Evolutionary conservation across 2,329 filamentous ascomycete species (phyloP), one percentile per base, ranked within the genome.

Genomic region (Claviceps capensis): DNA sequence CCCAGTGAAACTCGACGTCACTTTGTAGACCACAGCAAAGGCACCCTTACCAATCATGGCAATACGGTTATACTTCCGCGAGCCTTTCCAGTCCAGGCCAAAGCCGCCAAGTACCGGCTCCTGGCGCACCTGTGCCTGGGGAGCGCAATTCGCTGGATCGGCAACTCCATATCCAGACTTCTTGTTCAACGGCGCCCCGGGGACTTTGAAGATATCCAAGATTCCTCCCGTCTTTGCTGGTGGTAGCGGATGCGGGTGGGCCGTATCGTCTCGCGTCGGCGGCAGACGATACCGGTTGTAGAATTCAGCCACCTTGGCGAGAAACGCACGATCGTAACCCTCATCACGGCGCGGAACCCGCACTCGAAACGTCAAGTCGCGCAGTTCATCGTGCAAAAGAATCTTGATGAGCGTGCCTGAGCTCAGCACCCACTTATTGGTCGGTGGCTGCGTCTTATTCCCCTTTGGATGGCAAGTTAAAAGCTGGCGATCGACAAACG

Each of bases 21-120:
- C 78, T 65, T 89, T 88, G 68, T 95, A 91, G 1, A 98, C 93
- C 0, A 84, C 88, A 4, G 93, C 93, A 71, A 98, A 98, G 3
- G 93, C 91, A 5, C 93, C 93, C 65, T 93, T 93, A 45, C 93
- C 93, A 56, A 98, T 85, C 48, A 81, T 75, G 26, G 83, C 81
- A 9, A 88, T 80, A 23, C 88, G 82, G 62, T 95, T 95, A 69
- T 97, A 98, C 56, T 81, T 83, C 5, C 78, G 74, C 1, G 88
- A 89, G 38, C 93, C 93, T 55, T 82, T 83, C 91, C 88, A 96
- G 75, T 72, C 87, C 67, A 68, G 79, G 65, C 55, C 76, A 60
- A 69, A 68, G 64, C 44, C 48, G 14, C 34, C 47, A 11, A 55
- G 54, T 8, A 56, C 52, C 5, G 56, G 52, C 5, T 67, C 63